A percentile compares a stretch with the other conserved stretches of the same genome.
Evolutionary conservation across 225 moss, liverwort and hornwort genomes (phyloP).

Genomic region (Neckera pumila): DNA sequence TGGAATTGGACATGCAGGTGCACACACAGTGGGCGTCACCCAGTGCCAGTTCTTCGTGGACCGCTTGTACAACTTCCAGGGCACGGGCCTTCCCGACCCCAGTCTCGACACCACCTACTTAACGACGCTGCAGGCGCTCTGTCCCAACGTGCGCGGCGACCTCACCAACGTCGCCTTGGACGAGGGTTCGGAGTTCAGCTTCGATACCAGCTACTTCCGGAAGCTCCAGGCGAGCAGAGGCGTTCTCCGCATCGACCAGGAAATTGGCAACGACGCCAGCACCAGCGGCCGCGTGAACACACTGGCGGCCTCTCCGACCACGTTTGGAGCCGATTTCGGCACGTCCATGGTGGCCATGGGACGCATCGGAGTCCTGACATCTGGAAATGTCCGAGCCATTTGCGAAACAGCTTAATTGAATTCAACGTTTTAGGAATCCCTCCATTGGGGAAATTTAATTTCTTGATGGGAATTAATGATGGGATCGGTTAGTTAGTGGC

Average conservation of each 20-base stretch:
- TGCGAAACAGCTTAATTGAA: neutral
- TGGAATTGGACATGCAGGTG: neutral
- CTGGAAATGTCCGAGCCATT: conserved; percentile 10
- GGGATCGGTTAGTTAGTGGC: neutral
- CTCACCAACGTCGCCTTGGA: conserved; percentile 35
- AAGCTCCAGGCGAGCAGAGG: conserved; percentile 23
- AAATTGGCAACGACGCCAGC: conserved; percentile 7
- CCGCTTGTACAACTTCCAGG: conserved; percentile 55
- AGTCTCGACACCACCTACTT: conserved; percentile 18
- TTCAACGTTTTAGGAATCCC: neutral
- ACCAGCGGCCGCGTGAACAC: conserved; percentile 10
- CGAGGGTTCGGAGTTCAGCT: conserved; percentile 5
- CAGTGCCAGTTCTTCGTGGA: conserved; percentile 21
- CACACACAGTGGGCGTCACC: conserved; percentile 34
- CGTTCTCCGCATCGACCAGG: conserved; percentile 49
- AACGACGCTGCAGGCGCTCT: conserved; percentile 3
- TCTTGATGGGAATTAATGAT: no score
- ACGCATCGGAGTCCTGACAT: conserved; percentile 14
- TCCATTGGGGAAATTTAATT: no score
- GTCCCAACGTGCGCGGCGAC: conserved; percentile 22
- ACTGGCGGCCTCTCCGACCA: neutral
- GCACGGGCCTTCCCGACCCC: conserved; percentile 39
- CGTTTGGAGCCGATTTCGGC: conserved; percentile 22
- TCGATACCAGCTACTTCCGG: conserved; percentile 41
- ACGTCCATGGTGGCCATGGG: conserved; percentile 49